Evolutionary conservation across 2,329 filamentous ascomycete species (phyloP), one percentile per base, ranked within the genome.

Genomic region (Gaeumannomyces sp.): DNA sequence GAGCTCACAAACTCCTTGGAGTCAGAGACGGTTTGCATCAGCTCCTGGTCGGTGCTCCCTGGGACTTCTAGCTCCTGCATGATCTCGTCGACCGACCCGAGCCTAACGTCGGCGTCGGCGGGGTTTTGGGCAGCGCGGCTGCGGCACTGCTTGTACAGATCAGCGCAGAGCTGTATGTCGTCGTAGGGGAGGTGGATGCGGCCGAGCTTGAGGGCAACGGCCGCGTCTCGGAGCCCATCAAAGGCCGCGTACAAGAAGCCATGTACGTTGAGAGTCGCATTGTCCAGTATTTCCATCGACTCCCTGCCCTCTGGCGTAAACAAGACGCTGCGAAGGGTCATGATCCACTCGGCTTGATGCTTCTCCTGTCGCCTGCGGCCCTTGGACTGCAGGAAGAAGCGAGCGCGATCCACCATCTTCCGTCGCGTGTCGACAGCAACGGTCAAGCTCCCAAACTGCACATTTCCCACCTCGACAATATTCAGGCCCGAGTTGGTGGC

Each of bases 1-100:
- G 95, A 97, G 74, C 90, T 91, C 65, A 93, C 84, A 73, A 99
- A 95, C 68, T 97, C 93, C 71, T 93, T 94, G 0, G 93, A 97
- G 72, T 97, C 93, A 0, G 93, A 93, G 0, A 97, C 90, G 0
- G 91, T 89, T 73, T 91, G 89, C 65, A 93, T 88, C 65, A 97
- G 83, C 35, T 86, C 83, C 64, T 91, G 87, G 66, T 84, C 80
- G 28, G 82, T 81, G 67, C 78, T 90, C n/a, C 86, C 88, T 11
- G 90, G 87, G 38, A 83, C 80, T 45, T 90, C 88, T 27, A 90
- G 75, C 72, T 96, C 92, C 72, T 90, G 88, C 59, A 91, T 84
- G n/a, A 93, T 83, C 71, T 90, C 87, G 50, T 85, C 83, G 65
- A 95, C 82, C 16, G 89, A 87, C 10, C 90, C 83, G 35, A 90